Conservation (phyloP, 2,329 filamentous ascomycete genomes). For the Microdochium bolleyi region DNA sequence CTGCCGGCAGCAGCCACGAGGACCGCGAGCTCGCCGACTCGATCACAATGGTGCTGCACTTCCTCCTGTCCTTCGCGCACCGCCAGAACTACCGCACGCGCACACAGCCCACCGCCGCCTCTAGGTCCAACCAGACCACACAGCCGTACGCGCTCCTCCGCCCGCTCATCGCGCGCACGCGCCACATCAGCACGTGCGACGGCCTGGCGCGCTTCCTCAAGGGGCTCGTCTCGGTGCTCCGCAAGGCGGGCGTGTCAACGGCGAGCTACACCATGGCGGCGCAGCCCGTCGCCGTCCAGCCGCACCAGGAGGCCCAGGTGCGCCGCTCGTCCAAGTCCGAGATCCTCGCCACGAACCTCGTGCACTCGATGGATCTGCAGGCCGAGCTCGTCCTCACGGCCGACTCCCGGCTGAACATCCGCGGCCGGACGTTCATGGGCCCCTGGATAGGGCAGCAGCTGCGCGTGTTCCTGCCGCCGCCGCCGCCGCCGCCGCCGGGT, state of each 20-base stretch:
- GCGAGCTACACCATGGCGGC: slow-evolving; percentile 34
- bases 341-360: slow-evolving; percentile 33
- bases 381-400: slow-evolving; percentile 38
- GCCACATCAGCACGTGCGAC: slow-evolving; percentile 31
- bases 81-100: slow-evolving; percentile 64
- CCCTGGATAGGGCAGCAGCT: slow-evolving; percentile 12
- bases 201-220: slow-evolving; percentile 33
- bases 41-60: slow-evolving; percentile 59
- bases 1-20: slow-evolving; percentile 31
- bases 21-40: slow-evolving; percentile 47
- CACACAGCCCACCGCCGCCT: slow-evolving; percentile 43
- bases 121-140: slow-evolving; percentile 25
- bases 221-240: slow-evolving; percentile 32
- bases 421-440: slow-evolving; percentile 6
- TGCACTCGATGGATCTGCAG: slow-evolving; percentile 29
- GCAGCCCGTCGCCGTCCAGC: slow-evolving; percentile 17
- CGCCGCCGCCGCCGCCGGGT: slow-evolving; percentile 1
- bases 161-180: slow-evolving; percentile 40
- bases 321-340: slow-evolving; percentile 33
- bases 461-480: slow-evolving; percentile 22
- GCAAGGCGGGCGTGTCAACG: slow-evolving; percentile 32
- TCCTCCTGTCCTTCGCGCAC: slow-evolving; percentile 75
- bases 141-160: slow-evolving; percentile 42
- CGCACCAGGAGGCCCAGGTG: slow-evolving; percentile 13
- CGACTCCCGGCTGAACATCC: slow-evolving; percentile 17